phyloP scores from a whole-genome alignment of 768 basidiomycete species.

The Suillus clintonianus region DNA sequence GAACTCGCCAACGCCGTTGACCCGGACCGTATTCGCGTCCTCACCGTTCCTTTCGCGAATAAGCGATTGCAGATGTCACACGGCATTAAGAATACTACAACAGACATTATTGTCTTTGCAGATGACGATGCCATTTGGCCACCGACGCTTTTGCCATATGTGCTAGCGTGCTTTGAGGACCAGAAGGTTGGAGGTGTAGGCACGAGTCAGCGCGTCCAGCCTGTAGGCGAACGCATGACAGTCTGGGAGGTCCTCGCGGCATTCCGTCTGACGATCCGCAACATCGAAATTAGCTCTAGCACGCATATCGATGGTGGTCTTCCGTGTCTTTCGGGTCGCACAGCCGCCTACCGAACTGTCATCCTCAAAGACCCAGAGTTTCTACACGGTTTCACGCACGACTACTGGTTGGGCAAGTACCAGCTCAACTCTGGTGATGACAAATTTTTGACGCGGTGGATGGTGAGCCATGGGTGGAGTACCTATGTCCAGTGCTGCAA shows the following conservation, averaged over 20 bases:
- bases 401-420: slow-evolving; percentile 92
- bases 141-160: slow-evolving; percentile 83
- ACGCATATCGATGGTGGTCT: slow-evolving; percentile 94
- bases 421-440: slow-evolving; percentile 94
- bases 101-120: slow-evolving; percentile 93
- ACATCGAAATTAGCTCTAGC: slow-evolving; percentile 87
- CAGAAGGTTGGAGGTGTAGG: slow-evolving; percentile 92
- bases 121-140: slow-evolving; percentile 98
- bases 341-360: slow-evolving; percentile 91
- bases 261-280: slow-evolving; percentile 89
- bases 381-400: slow-evolving; percentile 89
- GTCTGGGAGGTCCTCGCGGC: slow-evolving; percentile 96
- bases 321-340: slow-evolving; percentile 90
- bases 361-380: slow-evolving; percentile 96
- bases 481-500: slow-evolving; percentile 90
- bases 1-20: slow-evolving; percentile 88
- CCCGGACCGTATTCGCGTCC: slow-evolving; percentile 78
- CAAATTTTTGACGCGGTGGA: slow-evolving; percentile 95
- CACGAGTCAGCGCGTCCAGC: slow-evolving; percentile 86
- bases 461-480: slow-evolving; percentile 94
- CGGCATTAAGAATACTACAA: slow-evolving; percentile 87
- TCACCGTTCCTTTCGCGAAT: slow-evolving; percentile 92
- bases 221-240: slow-evolving; percentile 76
- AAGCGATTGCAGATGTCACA: slow-evolving; percentile 94
- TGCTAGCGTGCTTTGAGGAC: slow-evolving; percentile 92